Evolutionary conservation across 1,139 yeast genomes (phyloP).

Genomic region (Candida frijolesensis): DNA sequence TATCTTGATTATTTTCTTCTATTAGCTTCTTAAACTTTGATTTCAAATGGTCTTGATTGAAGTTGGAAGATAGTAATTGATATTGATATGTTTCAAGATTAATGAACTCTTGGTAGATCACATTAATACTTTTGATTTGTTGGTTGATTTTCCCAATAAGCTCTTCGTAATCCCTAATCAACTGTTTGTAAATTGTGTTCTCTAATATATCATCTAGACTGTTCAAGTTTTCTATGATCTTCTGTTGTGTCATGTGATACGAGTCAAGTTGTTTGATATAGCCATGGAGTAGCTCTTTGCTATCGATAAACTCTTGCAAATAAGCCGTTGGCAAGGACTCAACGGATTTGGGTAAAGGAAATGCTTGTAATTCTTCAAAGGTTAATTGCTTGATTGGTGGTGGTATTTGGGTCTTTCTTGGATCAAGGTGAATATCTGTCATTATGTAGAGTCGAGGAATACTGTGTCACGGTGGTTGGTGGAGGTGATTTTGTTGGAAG

Average conservation of each 20-base stretch:
- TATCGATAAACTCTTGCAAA: constrained; percentile 29
- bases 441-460: background rate
- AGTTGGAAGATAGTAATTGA: constrained; percentile 41
- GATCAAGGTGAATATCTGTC: constrained; percentile 6
- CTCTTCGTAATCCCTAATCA: constrained; percentile 30
- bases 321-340: constrained; percentile 31
- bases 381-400: constrained; percentile 3
- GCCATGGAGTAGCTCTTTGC: constrained; percentile 34
- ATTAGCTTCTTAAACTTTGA: constrained; percentile 30
- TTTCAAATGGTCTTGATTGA: constrained; percentile 34
- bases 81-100: constrained; percentile 43
- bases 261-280: constrained; percentile 28
- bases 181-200: constrained; percentile 12
- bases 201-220: constrained; percentile 26
- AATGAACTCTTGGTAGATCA: constrained; percentile 34
- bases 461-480: background rate
- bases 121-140: constrained; percentile 28
- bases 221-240: constrained; percentile 20
- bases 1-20: constrained; percentile 26
- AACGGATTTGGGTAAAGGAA: constrained; percentile 33
- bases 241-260: constrained; percentile 23
- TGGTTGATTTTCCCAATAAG: constrained; percentile 27
- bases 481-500: background rate
- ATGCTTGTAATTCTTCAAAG: constrained; percentile 21
- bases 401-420: constrained; percentile 6